Percentiles rank a stretch among this genome's conserved stretches.
Evolutionary conservation across 345 rosid species (phyloP).

Genomic region (Acer saccharum): DNA sequence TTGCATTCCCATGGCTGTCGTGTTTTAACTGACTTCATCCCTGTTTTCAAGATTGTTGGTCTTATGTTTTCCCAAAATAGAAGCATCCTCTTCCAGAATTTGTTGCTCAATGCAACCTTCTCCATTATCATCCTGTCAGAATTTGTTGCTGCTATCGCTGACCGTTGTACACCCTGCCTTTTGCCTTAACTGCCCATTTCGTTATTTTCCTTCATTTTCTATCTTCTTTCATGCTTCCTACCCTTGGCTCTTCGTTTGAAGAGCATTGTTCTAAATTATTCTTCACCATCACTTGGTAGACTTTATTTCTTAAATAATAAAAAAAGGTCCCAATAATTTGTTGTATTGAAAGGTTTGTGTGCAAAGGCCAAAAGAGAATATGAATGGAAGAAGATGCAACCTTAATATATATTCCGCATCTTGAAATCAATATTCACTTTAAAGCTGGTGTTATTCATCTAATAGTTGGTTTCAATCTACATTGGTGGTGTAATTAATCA

Average conservation of each 20-base stretch:
- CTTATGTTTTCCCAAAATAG: neutral
- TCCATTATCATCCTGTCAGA: neutral
- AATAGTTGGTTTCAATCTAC: neutral
- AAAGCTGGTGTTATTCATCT: neutral
- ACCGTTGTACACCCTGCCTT: neutral
- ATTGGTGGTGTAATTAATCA: neutral
- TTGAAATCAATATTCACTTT: neutral
- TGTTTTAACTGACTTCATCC: neutral
- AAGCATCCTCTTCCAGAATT: neutral
- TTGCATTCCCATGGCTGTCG: neutral
- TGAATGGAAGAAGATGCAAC: neutral
- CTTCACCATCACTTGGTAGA: neutral
- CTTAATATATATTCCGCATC: neutral
- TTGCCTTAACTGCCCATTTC: too few relatives aligned
- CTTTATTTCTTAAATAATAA: neutral
- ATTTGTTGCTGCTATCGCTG: neutral
- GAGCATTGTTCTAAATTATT: too few relatives aligned
- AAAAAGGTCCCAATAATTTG: too few relatives aligned
- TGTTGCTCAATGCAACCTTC: neutral
- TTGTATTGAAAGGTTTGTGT: neutral
- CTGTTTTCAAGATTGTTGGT: neutral
- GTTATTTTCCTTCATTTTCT: neutral
- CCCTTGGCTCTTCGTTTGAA: neutral
- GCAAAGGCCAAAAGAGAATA: neutral
- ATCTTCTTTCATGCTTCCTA: neutral